A percentile compares a stretch with the other conserved stretches of the same genome.
Conservation (phyloP, 2,329 filamentous ascomycete species). For the Huntiella decipiens region DNA sequence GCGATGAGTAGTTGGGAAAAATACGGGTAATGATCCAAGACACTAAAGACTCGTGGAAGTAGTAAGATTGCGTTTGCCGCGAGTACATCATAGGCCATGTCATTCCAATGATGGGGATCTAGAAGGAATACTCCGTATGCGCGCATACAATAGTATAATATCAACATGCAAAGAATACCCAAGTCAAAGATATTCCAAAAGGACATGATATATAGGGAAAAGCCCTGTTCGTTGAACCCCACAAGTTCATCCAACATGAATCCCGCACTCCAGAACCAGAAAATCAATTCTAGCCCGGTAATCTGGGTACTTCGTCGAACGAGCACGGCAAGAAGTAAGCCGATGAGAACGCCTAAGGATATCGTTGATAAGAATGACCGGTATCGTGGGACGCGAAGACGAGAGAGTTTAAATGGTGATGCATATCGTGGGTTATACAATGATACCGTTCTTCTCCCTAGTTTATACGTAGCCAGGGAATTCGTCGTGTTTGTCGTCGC, state of each 20-base stretch:
- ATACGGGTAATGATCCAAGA: slow-evolving; percentile 87
- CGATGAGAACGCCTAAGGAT: slow-evolving; percentile 69
- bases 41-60: slow-evolving; percentile 77
- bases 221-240: slow-evolving; percentile 90
- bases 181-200: slow-evolving; percentile 96
- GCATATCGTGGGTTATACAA: slow-evolving; percentile 83
- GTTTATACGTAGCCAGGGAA: slow-evolving; percentile 15
- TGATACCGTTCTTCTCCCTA: slow-evolving; percentile 50
- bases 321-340: slow-evolving; percentile 69
- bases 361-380: slow-evolving; percentile 76
- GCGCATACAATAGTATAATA: slow-evolving; percentile 77
- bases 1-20: slow-evolving; percentile 90
- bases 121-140: slow-evolving; percentile 73
- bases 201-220: slow-evolving; percentile 90
- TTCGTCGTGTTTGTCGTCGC: slow-evolving; percentile 11
- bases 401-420: slow-evolving; percentile 77
- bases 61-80: slow-evolving; percentile 79
- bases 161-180: slow-evolving; percentile 67
- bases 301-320: slow-evolving; percentile 58
- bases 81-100: slow-evolving; percentile 83
- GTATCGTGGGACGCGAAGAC: slow-evolving; percentile 78
- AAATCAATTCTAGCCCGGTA: slow-evolving; percentile 66
- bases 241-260: slow-evolving; percentile 95
- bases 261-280: slow-evolving; percentile 95
- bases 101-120: slow-evolving; percentile 54